Conservation (phyloP, 2,329 filamentous ascomycete genomes). For the Arthroderma sp. region DNA sequence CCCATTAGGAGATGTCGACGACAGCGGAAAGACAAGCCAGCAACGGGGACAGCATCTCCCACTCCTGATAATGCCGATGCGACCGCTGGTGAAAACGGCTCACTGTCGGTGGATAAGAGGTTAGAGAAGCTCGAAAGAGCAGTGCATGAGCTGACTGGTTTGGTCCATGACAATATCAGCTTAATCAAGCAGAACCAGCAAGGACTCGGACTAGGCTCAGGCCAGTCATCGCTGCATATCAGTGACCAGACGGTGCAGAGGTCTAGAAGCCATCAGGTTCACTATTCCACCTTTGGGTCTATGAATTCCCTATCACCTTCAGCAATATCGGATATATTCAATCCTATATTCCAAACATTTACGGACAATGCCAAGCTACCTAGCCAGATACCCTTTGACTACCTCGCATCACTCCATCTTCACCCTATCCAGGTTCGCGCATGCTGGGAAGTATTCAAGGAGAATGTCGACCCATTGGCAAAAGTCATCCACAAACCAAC, state of each 20-base stretch:
- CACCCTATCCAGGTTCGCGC: slow-evolving; percentile 3
- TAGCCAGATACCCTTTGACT: too few relatives aligned
- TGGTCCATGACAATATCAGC: neutral
- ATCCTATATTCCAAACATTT: too few relatives aligned
- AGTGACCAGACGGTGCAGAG: too few relatives aligned
- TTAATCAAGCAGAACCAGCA: too few relatives aligned
- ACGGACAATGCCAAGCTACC: too few relatives aligned
- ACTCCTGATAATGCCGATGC: neutral
- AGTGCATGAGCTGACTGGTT: neutral
- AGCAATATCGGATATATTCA: too few relatives aligned
- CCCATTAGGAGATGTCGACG: slow-evolving; percentile 10
- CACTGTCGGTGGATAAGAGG: neutral
- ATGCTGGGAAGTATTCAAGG: slow-evolving; percentile 14
- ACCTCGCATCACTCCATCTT: slow-evolving; percentile 1
- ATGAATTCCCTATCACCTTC: too few relatives aligned
- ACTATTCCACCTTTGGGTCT: too few relatives aligned
- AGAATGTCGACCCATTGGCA: slow-evolving; percentile 40
- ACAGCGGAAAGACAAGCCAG: neutral
- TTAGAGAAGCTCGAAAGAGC: neutral
- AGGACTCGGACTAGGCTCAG: too few relatives aligned
- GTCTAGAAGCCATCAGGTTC: too few relatives aligned
- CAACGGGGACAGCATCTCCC: neutral
- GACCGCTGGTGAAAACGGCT: neutral
- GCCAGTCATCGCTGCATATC: too few relatives aligned
- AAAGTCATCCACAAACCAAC: slow-evolving; percentile 43